phyloP scores from a whole-genome alignment of 805 yeast species.

The Ogataea kodamae region DNA sequence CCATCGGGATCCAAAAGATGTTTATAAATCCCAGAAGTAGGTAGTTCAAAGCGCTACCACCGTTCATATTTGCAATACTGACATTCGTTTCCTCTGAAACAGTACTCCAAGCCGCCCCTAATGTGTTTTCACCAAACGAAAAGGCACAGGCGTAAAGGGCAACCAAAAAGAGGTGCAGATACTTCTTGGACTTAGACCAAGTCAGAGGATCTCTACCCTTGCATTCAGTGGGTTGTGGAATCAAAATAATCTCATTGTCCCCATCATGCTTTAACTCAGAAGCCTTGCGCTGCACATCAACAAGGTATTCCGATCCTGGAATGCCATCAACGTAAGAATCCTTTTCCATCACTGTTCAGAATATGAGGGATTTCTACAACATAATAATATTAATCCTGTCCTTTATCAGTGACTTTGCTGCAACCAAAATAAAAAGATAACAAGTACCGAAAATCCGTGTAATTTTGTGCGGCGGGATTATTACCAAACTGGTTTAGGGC shows the following conservation, averaged over 20 bases:
- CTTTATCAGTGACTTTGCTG: too few relatives aligned
- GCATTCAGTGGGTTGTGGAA: slow-evolving; percentile 19
- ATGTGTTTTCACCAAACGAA: slow-evolving; percentile 17
- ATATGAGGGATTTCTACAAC: too few relatives aligned
- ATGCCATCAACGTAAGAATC: slow-evolving; percentile 1
- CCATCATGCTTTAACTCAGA: too few relatives aligned
- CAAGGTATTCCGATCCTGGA: slow-evolving; percentile 1
- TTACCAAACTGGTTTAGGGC: too few relatives aligned
- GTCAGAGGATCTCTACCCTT: slow-evolving; percentile 16
- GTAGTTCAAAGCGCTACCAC: slow-evolving; percentile 17
- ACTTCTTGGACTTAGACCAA: slow-evolving; percentile 16
- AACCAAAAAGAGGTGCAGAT: slow-evolving; percentile 12
- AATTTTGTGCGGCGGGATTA: too few relatives aligned
- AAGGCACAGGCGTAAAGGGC: slow-evolving; percentile 19
- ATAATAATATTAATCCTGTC: too few relatives aligned
- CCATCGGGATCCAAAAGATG: slow-evolving; percentile 18
- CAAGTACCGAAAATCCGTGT: too few relatives aligned
- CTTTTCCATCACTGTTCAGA: too few relatives aligned
- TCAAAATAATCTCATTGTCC: slow-evolving; percentile 11
- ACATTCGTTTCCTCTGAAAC: slow-evolving; percentile 15
- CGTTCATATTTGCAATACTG: slow-evolving; percentile 13
- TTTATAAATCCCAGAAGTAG: slow-evolving; percentile 15
- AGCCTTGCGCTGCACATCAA: neutral
- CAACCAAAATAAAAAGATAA: too few relatives aligned
- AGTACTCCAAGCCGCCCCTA: slow-evolving; percentile 18